These are phyloP conservation scores for Aspergillus ruber DNA, from an alignment of 2,329 filamentous ascomycete species.

Conservation along the genomic window DNA sequence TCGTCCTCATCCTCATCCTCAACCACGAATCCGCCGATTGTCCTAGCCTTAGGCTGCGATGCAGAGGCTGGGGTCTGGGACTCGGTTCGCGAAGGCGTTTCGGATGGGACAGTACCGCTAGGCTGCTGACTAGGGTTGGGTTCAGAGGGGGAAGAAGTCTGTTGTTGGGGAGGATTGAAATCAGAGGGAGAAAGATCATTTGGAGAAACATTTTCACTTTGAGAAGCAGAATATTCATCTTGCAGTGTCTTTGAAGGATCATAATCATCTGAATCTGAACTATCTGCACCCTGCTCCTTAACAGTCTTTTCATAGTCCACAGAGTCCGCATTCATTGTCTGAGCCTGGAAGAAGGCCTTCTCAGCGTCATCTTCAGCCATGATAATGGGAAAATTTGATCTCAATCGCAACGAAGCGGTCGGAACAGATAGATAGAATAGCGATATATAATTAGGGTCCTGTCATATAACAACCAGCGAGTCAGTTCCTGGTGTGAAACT, in stretches of 20 bases:
- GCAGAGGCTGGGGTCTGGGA: constrained; percentile 28
- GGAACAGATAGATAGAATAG: not conserved
- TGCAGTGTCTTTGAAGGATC: constrained; percentile 45
- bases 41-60: constrained; percentile 42
- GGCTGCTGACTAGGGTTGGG: constrained; percentile 21
- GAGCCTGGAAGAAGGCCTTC: constrained; percentile 47
- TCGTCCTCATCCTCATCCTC: constrained; percentile 59
- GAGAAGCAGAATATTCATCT: constrained; percentile 32
- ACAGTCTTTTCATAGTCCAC: constrained; percentile 32
- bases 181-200: constrained; percentile 16
- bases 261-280: constrained; percentile 52
- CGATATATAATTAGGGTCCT: too few relatives aligned
- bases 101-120: constrained; percentile 23
- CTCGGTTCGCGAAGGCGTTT: constrained; percentile 29
- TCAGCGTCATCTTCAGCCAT: constrained; percentile 52
- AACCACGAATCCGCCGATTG: constrained; percentile 56
- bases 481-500: not conserved
- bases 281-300: constrained; percentile 50
- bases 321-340: constrained; percentile 38
- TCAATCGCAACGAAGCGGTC: constrained; percentile 8
- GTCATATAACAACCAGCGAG: not conserved
- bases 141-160: constrained; percentile 18
- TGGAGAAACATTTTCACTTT: constrained; percentile 23
- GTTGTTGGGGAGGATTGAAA: constrained; percentile 15
- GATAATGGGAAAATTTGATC: constrained; percentile 9